Conservation (phyloP, 2,329 filamentous ascomycete species). For the Colletotrichum sp. region DNA sequence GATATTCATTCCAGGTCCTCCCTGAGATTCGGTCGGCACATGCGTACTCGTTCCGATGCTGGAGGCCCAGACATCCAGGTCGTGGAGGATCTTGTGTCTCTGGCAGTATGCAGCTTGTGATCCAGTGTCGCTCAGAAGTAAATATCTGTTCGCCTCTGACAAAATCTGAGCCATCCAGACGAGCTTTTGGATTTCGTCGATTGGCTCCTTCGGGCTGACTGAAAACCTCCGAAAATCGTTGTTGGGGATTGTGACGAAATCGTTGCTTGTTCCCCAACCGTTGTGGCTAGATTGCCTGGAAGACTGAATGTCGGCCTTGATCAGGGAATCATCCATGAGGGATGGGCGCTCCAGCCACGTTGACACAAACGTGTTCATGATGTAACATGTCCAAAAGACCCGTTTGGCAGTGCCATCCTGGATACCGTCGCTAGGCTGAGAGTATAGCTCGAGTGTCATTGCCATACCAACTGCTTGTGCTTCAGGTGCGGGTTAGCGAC, state of each 20-base stretch:
- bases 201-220: neutral
- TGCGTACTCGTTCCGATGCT: neutral
- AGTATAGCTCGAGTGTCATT: slow-evolving; percentile 1
- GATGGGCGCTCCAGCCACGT: slow-evolving; percentile 12
- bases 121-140: neutral
- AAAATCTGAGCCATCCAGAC: neutral
- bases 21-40: neutral
- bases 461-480: slow-evolving; percentile 4
- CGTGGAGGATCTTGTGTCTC: slow-evolving; percentile 7
- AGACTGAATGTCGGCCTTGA: neutral
- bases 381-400: slow-evolving; percentile 10
- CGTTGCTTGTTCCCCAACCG: neutral
- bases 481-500: neutral
- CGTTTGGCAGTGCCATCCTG: neutral
- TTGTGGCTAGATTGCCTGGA: neutral
- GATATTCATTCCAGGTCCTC: neutral
- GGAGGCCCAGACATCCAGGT: slow-evolving; percentile 6
- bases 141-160: slow-evolving; percentile 6
- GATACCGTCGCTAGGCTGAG: neutral
- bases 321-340: neutral
- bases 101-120: slow-evolving; percentile 7
- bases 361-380: slow-evolving; percentile 5
- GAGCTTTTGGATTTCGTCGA: neutral
- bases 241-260: neutral
- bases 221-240: neutral